Evolutionary conservation across 805 yeast species (phyloP).

Genomic region (Candida hispaniensis): DNA sequence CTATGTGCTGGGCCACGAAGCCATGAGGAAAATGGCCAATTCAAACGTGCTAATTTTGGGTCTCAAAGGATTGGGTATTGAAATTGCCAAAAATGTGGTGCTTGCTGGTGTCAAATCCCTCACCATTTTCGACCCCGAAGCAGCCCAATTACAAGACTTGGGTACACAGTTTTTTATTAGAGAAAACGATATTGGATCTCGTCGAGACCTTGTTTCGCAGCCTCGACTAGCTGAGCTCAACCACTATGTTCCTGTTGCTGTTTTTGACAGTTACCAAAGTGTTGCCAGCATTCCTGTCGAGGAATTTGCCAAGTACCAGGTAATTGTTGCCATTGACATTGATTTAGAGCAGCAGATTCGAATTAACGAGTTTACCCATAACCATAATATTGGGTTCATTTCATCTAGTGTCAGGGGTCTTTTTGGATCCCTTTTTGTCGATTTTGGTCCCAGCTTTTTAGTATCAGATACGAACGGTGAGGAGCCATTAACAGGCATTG

Average conservation of each 20-base stretch:
- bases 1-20: slow-evolving; percentile 91
- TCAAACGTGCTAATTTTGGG: slow-evolving; percentile 91
- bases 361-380: slow-evolving; percentile 67
- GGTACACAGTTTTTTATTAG: slow-evolving; percentile 81
- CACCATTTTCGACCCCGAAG: slow-evolving; percentile 70
- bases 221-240: slow-evolving; percentile 70
- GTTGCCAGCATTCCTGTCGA: slow-evolving; percentile 46
- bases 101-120: slow-evolving; percentile 94
- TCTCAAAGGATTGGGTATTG: slow-evolving; percentile 84
- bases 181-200: slow-evolving; percentile 61
- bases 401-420: slow-evolving; percentile 77
- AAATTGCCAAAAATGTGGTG: slow-evolving; percentile 92
- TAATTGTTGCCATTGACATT: slow-evolving; percentile 70
- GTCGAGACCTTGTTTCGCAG: slow-evolving; percentile 64
- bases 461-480: slow-evolving; percentile 85
- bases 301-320: slow-evolving; percentile 52
- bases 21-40: slow-evolving; percentile 92
- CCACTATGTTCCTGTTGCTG: slow-evolving; percentile 77
- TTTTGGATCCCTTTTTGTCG: slow-evolving; percentile 82
- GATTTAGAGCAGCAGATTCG: slow-evolving; percentile 62
- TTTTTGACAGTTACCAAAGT: slow-evolving; percentile 37
- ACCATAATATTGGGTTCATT: slow-evolving; percentile 64
- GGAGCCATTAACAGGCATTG: slow-evolving; percentile 78
- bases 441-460: slow-evolving; percentile 72
- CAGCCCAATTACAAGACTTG: slow-evolving; percentile 57